These are phyloP conservation scores for Trifolium dubium DNA, from an alignment of 306 rosid genomes.

Conservation along the genomic window DNA sequence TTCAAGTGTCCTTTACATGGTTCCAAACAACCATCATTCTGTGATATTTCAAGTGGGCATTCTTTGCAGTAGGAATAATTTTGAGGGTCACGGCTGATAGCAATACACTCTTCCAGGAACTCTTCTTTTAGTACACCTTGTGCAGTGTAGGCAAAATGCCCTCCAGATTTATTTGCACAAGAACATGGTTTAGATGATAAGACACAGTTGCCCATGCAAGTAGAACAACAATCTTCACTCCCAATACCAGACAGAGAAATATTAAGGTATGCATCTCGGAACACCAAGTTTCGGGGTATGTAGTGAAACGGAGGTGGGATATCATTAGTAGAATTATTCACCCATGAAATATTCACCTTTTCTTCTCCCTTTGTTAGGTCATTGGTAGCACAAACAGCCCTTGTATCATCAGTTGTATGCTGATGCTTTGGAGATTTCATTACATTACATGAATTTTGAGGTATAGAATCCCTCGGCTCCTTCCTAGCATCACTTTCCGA, in stretches of 20 bases:
- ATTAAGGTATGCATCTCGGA: constrained; percentile 63
- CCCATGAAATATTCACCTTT: constrained; percentile 71
- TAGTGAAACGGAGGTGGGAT: constrained; percentile 68
- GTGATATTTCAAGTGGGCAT: constrained; percentile 78
- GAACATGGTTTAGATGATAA: constrained; percentile 58
- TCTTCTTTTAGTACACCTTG: constrained; percentile 69
- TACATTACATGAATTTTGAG: constrained; percentile 44
- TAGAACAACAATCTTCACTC: constrained; percentile 67
- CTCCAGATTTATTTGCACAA: constrained; percentile 71
- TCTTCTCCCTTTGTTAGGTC: constrained; percentile 93
- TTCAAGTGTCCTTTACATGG: constrained; percentile 91
- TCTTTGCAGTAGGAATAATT: constrained; percentile 63
- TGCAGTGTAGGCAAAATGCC: constrained; percentile 70
- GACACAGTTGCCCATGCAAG: constrained; percentile 85
- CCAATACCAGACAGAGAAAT: constrained; percentile 69
- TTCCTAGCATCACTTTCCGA: constrained; percentile 43
- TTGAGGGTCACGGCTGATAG: constrained; percentile 60
- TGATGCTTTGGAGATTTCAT: constrained; percentile 52
- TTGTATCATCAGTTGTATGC: constrained; percentile 49
- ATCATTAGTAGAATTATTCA: constrained; percentile 56
- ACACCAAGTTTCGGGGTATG: constrained; percentile 60
- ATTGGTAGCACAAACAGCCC: constrained; percentile 49
- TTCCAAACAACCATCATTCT: constrained; percentile 70
- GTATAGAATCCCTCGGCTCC: constrained; percentile 41
- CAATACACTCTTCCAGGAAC: constrained; percentile 76